Conservation (phyloP, 2,329 filamentous ascomycete species). For the Colletotrichum plurivorum region DNA sequence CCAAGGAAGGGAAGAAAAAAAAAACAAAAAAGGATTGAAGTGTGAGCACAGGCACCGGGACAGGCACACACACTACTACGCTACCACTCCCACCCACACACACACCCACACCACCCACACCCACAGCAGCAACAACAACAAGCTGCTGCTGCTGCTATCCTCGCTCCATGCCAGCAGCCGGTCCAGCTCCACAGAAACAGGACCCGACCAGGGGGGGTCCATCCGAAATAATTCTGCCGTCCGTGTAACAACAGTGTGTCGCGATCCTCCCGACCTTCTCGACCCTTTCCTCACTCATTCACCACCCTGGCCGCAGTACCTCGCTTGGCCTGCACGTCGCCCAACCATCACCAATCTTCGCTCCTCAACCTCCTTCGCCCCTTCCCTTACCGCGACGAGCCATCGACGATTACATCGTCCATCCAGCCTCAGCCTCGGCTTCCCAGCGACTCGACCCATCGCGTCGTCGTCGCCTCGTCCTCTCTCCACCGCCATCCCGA, state of each 20-base stretch:
- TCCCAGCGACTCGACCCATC: background rate
- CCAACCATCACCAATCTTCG: background rate
- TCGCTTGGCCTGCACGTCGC: background rate
- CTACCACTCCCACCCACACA: too few relatives aligned
- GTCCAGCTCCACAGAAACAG: constrained; percentile 36
- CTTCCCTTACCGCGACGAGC: too few relatives aligned
- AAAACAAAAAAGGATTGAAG: constrained; percentile 12
- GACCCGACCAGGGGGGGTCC: constrained; percentile 33
- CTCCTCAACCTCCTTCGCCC: background rate
- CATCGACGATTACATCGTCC: background rate
- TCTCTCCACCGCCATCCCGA: constrained; percentile 24
- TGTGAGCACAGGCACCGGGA: constrained; percentile 32
- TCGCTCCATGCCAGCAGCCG: constrained; percentile 31
- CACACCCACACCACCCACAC: too few relatives aligned
- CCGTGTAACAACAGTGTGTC: constrained; percentile 41
- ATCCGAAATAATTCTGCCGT: constrained; percentile 41
- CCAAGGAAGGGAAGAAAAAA: background rate
- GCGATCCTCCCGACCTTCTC: constrained; percentile 34
- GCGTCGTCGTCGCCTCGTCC: background rate
- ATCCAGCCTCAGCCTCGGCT: background rate
- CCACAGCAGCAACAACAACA: too few relatives aligned
- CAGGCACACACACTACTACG: too few relatives aligned
- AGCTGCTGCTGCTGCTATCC: constrained; percentile 7
- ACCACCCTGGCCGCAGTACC: constrained; percentile 4
- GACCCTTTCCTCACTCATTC: constrained; percentile 19